A percentile compares a stretch with the other conserved stretches of the same genome.
These are phyloP conservation scores for Pseudogymnoascus sp. DNA, from an alignment of 2,329 filamentous ascomycete genomes.

Conservation along the genomic window DNA sequence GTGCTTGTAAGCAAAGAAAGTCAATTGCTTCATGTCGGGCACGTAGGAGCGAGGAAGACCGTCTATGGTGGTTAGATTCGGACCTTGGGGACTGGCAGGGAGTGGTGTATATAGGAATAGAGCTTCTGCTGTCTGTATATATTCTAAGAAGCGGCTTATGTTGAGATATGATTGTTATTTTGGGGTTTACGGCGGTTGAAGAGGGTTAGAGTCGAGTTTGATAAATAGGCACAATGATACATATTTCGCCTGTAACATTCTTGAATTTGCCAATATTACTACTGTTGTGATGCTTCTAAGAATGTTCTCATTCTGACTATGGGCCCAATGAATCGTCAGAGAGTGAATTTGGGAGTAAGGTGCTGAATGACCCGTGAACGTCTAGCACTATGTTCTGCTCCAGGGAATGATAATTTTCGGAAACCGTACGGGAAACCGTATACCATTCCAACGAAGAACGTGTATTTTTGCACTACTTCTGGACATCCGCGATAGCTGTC, in stretches of 20 bases:
- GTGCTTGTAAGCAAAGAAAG: conserved; percentile 19
- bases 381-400: no score
- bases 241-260: neutral
- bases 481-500: no score
- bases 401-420: no score
- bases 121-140: conserved; percentile 5
- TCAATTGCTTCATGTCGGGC: neutral
- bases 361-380: no score
- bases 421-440: no score
- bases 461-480: no score
- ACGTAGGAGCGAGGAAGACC: neutral
- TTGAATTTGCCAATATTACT: neutral
- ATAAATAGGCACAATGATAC: conserved; percentile 1
- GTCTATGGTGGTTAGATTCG: neutral
- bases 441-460: no score
- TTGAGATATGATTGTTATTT: conserved; percentile 1
- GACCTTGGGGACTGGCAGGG: neutral
- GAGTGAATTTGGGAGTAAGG: no score
- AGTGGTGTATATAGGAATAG: conserved; percentile 4
- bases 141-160: conserved; percentile 3
- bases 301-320: no score
- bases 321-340: no score
- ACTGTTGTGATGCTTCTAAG: no score
- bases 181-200: neutral
- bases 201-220: neutral